Conservation (phyloP, 2,329 filamentous ascomycete species). For the Pseudogymnoascus sp. region DNA sequence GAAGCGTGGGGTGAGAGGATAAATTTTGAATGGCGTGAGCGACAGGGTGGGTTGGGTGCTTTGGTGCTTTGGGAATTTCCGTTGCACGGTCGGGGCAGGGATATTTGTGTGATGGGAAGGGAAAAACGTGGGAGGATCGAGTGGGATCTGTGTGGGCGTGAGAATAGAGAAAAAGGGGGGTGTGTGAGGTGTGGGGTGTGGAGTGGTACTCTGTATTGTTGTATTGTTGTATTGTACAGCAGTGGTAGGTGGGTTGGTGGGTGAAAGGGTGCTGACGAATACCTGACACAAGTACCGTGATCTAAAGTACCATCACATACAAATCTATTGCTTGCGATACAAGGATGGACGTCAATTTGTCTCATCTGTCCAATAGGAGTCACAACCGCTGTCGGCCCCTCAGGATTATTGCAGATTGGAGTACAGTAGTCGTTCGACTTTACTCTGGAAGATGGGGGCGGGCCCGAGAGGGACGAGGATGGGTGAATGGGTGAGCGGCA, state of each 20-base stretch:
- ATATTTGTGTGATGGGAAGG: background rate
- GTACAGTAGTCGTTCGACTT: no score
- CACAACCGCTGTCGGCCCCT: background rate
- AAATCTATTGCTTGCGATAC: background rate
- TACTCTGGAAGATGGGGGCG: background rate
- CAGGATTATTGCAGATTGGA: background rate
- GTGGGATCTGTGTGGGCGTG: background rate
- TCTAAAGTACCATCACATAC: background rate
- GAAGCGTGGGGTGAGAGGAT: background rate
- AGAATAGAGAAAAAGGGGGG: background rate
- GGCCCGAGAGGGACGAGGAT: background rate
- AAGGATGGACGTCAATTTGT: background rate
- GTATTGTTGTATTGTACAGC: no score
- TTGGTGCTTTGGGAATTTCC: background rate
- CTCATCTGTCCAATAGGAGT: background rate
- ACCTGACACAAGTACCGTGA: background rate
- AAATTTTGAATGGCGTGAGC: background rate
- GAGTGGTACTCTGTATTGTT: background rate
- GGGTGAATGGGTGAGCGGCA: background rate
- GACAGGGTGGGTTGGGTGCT: background rate
- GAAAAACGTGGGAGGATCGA: background rate
- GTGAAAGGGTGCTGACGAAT: background rate
- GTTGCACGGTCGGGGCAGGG: background rate
- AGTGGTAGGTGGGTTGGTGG: no score
- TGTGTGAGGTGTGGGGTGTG: background rate